Conservation (phyloP, 345 rosid species). For the Rhizophora apiculata region DNA sequence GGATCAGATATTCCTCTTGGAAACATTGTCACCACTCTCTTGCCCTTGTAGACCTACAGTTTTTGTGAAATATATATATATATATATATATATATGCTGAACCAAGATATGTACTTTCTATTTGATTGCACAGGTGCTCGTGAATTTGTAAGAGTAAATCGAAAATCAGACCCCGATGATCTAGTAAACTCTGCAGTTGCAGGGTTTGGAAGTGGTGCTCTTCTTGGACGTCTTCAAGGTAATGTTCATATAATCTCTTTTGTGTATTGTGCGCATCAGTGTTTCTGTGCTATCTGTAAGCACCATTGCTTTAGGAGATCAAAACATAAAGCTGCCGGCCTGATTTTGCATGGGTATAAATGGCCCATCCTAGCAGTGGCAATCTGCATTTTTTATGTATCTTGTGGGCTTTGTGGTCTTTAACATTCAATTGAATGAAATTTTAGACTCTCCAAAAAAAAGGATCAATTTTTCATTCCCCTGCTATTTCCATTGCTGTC, state of each 20-base stretch:
- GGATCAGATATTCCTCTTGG: no score
- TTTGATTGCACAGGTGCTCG: constrained; percentile 59
- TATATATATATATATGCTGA: neutral
- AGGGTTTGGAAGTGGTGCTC: constrained; percentile 75
- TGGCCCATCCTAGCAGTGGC: neutral
- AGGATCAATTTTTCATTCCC: neutral
- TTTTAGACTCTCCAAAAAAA: neutral
- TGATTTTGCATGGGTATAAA: no score
- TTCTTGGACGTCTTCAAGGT: constrained; percentile 91
- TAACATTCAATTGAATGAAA: neutral
- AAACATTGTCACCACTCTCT: no score
- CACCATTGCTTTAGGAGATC: no score
- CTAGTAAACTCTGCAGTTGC: constrained; percentile 67
- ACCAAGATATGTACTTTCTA: constrained; percentile 13
- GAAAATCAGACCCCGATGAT: constrained; percentile 68
- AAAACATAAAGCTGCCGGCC: no score
- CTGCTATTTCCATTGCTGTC: neutral
- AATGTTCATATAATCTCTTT: neutral
- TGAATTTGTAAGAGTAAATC: constrained; percentile 64
- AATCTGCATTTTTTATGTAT: neutral
- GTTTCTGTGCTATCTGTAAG: neutral
- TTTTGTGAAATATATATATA: no score
- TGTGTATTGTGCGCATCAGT: neutral
- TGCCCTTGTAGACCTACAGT: no score
- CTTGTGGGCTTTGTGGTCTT: neutral